Percentiles rank a stretch among this genome's conserved stretches.
phyloP scores from a whole-genome alignment of 345 rosid species.

The Rubroshorea leprosula region DNA sequence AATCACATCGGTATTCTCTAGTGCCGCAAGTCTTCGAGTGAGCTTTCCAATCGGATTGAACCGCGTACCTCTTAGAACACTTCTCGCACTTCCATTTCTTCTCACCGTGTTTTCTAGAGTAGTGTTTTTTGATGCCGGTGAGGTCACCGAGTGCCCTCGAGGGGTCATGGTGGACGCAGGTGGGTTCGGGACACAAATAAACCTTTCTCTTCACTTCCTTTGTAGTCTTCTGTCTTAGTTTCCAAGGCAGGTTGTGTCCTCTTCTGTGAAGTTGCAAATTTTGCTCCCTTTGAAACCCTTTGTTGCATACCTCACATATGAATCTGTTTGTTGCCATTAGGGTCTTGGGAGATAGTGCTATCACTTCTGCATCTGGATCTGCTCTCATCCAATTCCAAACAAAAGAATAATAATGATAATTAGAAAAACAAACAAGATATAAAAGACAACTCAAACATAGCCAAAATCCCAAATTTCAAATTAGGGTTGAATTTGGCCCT shows the following conservation, averaged over 20 bases:
- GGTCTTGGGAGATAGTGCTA: slow-evolving; percentile 80
- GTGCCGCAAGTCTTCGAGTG: slow-evolving; percentile 83
- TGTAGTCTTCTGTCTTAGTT: slow-evolving; percentile 65
- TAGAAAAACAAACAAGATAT: neutral
- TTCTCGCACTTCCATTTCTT: slow-evolving; percentile 88
- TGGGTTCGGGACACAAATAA: slow-evolving; percentile 78
- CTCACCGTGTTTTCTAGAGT: slow-evolving; percentile 73
- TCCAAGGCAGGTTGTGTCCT: slow-evolving; percentile 89
- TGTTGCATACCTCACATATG: slow-evolving; percentile 84
- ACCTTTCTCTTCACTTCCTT: slow-evolving; percentile 77
- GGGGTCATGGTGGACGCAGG: slow-evolving; percentile 84
- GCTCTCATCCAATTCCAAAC: neutral
- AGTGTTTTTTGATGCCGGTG: slow-evolving; percentile 80
- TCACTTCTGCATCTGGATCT: slow-evolving; percentile 87
- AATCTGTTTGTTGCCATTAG: slow-evolving; percentile 85
- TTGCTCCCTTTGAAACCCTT: slow-evolving; percentile 83
- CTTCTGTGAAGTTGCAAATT: slow-evolving; percentile 82
- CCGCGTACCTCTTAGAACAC: slow-evolving; percentile 71
- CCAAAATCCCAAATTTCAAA: neutral
- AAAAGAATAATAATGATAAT: neutral
- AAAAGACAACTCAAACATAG: slow-evolving; percentile 10
- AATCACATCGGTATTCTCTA: slow-evolving; percentile 69
- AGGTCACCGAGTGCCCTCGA: slow-evolving; percentile 82
- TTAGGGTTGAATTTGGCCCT: too few relatives aligned
- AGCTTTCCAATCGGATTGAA: slow-evolving; percentile 87